These are phyloP conservation scores for Sporisorium exsertum DNA, from an alignment of 1,284 basidiomycete genomes.

Conservation along the genomic window DNA sequence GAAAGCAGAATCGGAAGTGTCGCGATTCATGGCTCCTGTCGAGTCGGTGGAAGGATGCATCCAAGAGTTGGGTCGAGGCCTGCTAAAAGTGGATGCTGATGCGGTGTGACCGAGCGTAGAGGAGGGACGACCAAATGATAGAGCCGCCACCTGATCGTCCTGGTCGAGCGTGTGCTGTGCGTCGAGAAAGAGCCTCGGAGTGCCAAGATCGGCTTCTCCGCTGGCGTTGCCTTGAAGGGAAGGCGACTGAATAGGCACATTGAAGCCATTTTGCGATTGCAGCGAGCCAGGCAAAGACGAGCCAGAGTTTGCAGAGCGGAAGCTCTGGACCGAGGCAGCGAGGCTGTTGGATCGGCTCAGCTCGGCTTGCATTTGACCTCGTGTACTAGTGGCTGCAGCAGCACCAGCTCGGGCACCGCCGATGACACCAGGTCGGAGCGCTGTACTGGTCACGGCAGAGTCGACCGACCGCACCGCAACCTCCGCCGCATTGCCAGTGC, in stretches of 20 bases:
- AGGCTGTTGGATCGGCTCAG: constrained; percentile 49
- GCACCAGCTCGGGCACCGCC: constrained; percentile 14
- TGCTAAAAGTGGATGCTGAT: constrained; percentile 9
- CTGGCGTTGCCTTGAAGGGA: constrained; percentile 18
- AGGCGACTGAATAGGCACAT: constrained; percentile 24
- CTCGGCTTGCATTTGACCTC: constrained; percentile 14
- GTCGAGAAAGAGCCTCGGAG: constrained; percentile 43
- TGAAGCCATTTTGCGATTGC: constrained; percentile 7
- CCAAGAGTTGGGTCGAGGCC: constrained; percentile 40
- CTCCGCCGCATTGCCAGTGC: constrained; percentile 18
- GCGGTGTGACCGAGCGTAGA: not conserved
- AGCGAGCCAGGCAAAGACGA: constrained; percentile 25
- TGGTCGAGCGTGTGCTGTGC: constrained; percentile 39
- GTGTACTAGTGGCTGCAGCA: not conserved
- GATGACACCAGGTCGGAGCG: constrained; percentile 29
- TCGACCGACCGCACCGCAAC: constrained; percentile 33
- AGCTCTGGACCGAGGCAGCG: constrained; percentile 36
- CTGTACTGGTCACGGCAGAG: constrained; percentile 19
- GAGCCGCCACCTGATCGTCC: constrained; percentile 1
- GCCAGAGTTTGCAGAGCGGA: constrained; percentile 40
- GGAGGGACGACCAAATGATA: constrained; percentile 18
- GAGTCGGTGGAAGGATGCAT: constrained; percentile 38
- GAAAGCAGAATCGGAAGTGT: constrained; percentile 8
- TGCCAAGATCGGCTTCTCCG: constrained; percentile 41
- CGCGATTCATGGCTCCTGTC: constrained; percentile 2